Evolutionary conservation across 2,329 filamentous ascomycete genomes (phyloP).

Genomic region (Aspergillus udagawae): DNA sequence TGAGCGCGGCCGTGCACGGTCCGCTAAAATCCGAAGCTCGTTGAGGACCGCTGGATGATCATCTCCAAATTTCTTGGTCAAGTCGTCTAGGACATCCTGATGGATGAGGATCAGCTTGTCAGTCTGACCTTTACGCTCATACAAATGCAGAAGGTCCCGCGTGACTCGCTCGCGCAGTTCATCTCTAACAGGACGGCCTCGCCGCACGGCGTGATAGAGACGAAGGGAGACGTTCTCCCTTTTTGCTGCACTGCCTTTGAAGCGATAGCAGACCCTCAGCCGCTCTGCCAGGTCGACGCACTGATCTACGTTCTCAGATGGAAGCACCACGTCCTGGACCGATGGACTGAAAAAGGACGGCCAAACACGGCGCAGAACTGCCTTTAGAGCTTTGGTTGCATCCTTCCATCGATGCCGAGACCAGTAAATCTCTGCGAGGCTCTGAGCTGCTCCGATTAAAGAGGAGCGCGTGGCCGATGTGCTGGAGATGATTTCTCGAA

Average conservation of each 20-base stretch:
- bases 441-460: constrained; percentile 40
- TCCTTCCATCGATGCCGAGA: constrained; percentile 47
- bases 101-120: constrained; percentile 35
- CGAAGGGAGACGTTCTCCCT: constrained; percentile 36
- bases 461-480: constrained; percentile 37
- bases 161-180: constrained; percentile 27
- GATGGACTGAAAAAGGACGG: constrained; percentile 44
- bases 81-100: constrained; percentile 39
- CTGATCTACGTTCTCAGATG: constrained; percentile 42
- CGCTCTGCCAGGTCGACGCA: constrained; percentile 46
- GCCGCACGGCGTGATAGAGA: constrained; percentile 32
- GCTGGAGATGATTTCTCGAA: constrained; percentile 45
- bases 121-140: constrained; percentile 26
- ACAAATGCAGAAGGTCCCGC: constrained; percentile 26
- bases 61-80: constrained; percentile 30
- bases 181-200: constrained; percentile 26
- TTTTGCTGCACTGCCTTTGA: constrained; percentile 31
- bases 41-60: constrained; percentile 35
- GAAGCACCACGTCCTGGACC: constrained; percentile 43
- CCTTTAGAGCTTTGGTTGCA: constrained; percentile 45
- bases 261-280: constrained; percentile 45
- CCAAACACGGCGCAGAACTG: constrained; percentile 45
- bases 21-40: constrained; percentile 34
- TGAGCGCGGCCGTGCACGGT: constrained; percentile 34
- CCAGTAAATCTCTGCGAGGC: constrained; percentile 40